A percentile compares a stretch with the other conserved stretches of the same genome.
Evolutionary conservation across 1,284 basidiomycete species (phyloP).

Genomic region (Marasmius oreades): DNA sequence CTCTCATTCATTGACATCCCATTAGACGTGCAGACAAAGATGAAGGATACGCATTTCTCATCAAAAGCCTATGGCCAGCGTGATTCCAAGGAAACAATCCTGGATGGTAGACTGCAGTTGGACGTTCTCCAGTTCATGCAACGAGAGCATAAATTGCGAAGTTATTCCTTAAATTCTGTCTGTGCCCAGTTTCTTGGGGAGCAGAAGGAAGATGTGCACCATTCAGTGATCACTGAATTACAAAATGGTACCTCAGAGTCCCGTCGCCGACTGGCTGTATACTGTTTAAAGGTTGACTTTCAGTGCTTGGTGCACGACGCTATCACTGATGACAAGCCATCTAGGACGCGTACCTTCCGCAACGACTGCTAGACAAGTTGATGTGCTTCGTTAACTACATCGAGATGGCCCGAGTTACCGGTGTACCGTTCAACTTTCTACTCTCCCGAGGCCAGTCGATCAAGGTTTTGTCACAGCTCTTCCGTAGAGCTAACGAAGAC

Average conservation of each 20-base stretch:
- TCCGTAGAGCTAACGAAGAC: slow-evolving; percentile 83
- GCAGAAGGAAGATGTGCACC: slow-evolving; percentile 96
- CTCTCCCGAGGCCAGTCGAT: slow-evolving; percentile 92
- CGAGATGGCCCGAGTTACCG: slow-evolving; percentile 95
- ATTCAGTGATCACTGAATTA: slow-evolving; percentile 94
- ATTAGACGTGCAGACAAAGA: slow-evolving; percentile 69
- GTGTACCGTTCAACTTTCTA: slow-evolving; percentile 95
- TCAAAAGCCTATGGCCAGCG: slow-evolving; percentile 95
- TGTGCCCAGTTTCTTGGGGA: slow-evolving; percentile 95
- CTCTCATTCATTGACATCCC: slow-evolving; percentile 5
- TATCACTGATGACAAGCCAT: neutral
- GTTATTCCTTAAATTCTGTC: slow-evolving; percentile 93
- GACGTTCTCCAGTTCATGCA: slow-evolving; percentile 97
- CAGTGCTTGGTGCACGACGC: neutral
- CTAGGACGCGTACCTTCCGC: slow-evolving; percentile 94
- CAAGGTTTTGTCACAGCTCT: slow-evolving; percentile 93
- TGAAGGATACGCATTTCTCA: slow-evolving; percentile 92
- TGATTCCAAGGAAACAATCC: slow-evolving; percentile 87
- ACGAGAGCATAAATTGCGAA: slow-evolving; percentile 91
- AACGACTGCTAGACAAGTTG: slow-evolving; percentile 89
- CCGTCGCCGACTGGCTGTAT: slow-evolving; percentile 85
- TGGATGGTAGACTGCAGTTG: slow-evolving; percentile 89
- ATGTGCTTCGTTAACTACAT: slow-evolving; percentile 98
- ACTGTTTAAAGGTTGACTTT: slow-evolving; percentile 82
- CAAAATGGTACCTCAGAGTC: slow-evolving; percentile 95